These are phyloP conservation scores for Neurospora intermedia DNA, from an alignment of 495 filamentous ascomycete species.

Conservation along the genomic window DNA sequence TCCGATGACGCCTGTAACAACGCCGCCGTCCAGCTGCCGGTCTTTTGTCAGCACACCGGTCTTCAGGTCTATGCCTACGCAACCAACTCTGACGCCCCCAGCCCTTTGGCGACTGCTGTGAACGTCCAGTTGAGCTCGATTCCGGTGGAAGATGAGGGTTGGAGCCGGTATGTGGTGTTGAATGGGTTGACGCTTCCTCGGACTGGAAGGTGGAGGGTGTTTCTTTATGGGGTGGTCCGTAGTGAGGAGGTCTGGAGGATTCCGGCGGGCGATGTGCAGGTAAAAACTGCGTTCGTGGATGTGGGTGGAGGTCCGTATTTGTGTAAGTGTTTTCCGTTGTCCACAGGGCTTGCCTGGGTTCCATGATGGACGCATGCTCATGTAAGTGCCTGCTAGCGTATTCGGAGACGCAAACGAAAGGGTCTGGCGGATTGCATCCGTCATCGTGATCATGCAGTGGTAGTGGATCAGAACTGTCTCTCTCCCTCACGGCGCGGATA, in stretches of 20 bases:
- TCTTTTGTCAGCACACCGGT: background rate
- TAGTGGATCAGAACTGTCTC: background rate
- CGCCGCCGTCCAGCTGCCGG: background rate
- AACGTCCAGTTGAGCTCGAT: background rate
- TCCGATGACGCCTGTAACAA: background rate
- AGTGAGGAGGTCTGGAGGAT: background rate
- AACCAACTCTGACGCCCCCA: background rate
- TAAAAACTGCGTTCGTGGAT: constrained; percentile 68
- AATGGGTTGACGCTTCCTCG: background rate
- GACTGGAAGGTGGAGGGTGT: background rate
- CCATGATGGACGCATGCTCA: background rate
- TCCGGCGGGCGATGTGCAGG: background rate
- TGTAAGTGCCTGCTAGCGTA: background rate
- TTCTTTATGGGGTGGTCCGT: background rate
- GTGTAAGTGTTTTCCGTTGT: constrained; percentile 50
- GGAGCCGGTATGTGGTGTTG: background rate
- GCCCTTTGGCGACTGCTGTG: background rate
- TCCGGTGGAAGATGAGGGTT: background rate
- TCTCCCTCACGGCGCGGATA: no score
- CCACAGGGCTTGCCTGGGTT: background rate
- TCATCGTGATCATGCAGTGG: background rate
- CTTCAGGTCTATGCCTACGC: background rate
- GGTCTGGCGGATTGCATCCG: no score
- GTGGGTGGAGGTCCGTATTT: constrained; percentile 81
- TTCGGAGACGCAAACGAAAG: background rate